Evolutionary conservation across 2,329 filamentous ascomycete species (phyloP), one percentile per base, ranked within the genome.

Genomic region (Venturia nashicola): DNA sequence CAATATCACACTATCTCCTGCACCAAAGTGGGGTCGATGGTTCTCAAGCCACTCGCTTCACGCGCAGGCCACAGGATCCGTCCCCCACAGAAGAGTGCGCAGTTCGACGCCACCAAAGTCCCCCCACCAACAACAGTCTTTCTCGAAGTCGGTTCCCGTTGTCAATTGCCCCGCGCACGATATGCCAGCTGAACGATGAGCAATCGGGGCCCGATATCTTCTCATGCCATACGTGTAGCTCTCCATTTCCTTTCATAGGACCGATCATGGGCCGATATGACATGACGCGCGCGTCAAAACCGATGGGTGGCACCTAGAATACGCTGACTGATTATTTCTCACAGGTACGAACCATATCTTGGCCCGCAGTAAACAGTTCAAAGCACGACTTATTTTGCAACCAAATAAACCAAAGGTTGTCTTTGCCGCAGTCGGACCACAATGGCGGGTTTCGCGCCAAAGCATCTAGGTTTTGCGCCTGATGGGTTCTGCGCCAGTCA

Each of bases 301-400:
- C 16, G 51, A 9, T 57, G 18, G 14, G 16, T 36, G 27, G 27
- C 51, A 57, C 32, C 51, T 36, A n/a, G 42, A 43, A 60, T 32
- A 32, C 20, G 59, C 36, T 42, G 39, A 44, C 59, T 43, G 34
- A 60, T 27, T 27, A 36, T 60, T 43, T 44, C 9, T 39, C 16
- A 44, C 27, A 60, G 59, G 59, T 60, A 60, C 42, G 59, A 60
- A 60, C 36, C 36, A 44, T 60, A 60, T 60, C 36, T 60, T 16
- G 59, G 59, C 59, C 59, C 36, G 18, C 59, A 43, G 43, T 60
- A 60, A 60, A 60, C 59, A 44, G 27, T 0, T 16, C 16, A 60
- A 43, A 57, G n/a, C 27, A 51, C 20, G 46, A 27, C 9, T 27
- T 27, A 51, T 27, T n/a, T 27, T 27, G 20, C 8, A 51, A 23